These are phyloP conservation scores for Podosphaera xanthii DNA, from an alignment of 2,329 filamentous ascomycete genomes.

Conservation along the genomic window DNA sequence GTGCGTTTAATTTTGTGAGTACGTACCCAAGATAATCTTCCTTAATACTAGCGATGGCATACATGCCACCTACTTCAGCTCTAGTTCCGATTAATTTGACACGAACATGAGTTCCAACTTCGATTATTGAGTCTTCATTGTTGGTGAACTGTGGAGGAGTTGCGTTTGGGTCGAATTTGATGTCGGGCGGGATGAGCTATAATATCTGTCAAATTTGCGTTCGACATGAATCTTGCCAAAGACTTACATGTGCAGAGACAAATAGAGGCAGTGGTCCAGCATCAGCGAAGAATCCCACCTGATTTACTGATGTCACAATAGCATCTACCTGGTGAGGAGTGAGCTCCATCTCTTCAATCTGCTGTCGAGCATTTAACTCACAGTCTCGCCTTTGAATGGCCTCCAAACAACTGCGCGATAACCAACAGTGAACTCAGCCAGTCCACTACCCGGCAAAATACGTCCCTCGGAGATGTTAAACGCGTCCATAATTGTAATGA, in stretches of 20 bases:
- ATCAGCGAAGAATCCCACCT: conserved; percentile 74
- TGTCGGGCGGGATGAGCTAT: conserved; percentile 72
- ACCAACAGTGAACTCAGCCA: conserved; percentile 83
- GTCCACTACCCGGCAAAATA: conserved; percentile 73
- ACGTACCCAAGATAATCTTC: conserved; percentile 49
- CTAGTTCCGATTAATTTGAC: conserved; percentile 87
- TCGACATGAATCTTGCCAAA: neutral
- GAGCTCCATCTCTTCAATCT: too few relatives aligned
- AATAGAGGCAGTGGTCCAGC: conserved; percentile 60
- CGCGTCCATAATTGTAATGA: conserved; percentile 93
- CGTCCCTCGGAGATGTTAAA: conserved; percentile 86
- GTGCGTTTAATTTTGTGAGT: neutral
- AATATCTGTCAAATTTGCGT: neutral
- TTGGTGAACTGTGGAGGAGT: conserved; percentile 95
- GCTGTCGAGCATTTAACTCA: conserved; percentile 23
- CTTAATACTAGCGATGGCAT: conserved; percentile 93
- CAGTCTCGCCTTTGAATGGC: conserved; percentile 94
- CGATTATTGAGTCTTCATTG: conserved; percentile 80
- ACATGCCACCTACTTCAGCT: conserved; percentile 85
- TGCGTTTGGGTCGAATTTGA: conserved; percentile 87
- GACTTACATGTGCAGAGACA: conserved; percentile 29
- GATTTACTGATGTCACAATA: conserved; percentile 75
- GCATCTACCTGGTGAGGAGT: conserved; percentile 53
- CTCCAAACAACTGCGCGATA: conserved; percentile 95
- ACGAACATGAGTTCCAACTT: conserved; percentile 79